Percentiles rank a stretch among this genome's conserved stretches.
These are phyloP conservation scores for Ophiognomonia clavigignenti-juglandacearum DNA, from an alignment of 2,329 filamentous ascomycete genomes.

Conservation along the genomic window DNA sequence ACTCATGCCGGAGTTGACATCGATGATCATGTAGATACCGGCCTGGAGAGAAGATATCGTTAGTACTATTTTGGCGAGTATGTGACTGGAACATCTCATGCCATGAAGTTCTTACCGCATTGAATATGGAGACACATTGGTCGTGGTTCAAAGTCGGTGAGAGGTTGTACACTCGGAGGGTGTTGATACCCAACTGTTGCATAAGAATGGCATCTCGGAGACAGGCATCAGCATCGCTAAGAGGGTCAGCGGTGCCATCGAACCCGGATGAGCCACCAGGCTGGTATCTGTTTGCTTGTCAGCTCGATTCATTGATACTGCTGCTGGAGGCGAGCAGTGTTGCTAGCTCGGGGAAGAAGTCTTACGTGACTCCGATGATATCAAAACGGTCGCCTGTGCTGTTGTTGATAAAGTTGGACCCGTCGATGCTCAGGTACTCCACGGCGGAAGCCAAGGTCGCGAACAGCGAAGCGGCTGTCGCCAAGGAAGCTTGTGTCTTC, in stretches of 20 bases:
- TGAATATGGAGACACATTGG: conserved; percentile 56
- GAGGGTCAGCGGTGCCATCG: conserved; percentile 35
- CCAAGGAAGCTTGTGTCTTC: conserved; percentile 14
- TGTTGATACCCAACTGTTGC: conserved; percentile 55
- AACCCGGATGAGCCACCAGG: conserved; percentile 56
- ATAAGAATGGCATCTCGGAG: conserved; percentile 52
- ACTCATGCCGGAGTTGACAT: conserved; percentile 54
- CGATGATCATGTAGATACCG: conserved; percentile 41
- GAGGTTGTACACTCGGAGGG: conserved; percentile 60
- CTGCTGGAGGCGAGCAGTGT: too few species aligned
- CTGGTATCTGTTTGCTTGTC: conserved; percentile 40
- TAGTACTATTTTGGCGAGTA: neutral
- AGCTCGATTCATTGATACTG: too few species aligned
- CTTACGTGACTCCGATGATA: conserved; percentile 51
- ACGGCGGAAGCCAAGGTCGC: conserved; percentile 13
- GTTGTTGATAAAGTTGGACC: conserved; percentile 47
- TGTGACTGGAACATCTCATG: neutral
- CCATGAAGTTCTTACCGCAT: conserved; percentile 28
- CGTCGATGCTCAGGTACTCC: conserved; percentile 10
- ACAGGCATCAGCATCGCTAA: conserved; percentile 32
- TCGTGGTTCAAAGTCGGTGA: conserved; percentile 57
- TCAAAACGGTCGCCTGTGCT: conserved; percentile 50
- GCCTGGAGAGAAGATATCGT: conserved; percentile 20
- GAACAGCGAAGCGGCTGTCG: conserved; percentile 14
- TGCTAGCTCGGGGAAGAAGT: too few species aligned